A percentile compares a stretch with the other conserved stretches of the same genome.
phyloP scores from a whole-genome alignment of 2,329 filamentous ascomycete species.

The Zymoseptoria ardabiliae region DNA sequence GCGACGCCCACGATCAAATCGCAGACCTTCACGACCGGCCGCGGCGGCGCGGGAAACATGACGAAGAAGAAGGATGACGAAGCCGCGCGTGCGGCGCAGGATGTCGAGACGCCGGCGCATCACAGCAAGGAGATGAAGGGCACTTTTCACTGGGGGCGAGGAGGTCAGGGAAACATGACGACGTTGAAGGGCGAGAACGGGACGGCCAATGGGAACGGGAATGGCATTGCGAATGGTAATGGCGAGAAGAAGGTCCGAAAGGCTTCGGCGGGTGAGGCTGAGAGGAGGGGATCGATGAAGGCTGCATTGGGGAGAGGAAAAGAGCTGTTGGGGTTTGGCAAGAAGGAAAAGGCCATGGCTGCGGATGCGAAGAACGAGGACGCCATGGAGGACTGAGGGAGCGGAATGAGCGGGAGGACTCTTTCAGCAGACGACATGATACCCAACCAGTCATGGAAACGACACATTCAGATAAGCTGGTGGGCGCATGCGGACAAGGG shows the following conservation, averaged over 20 bases:
- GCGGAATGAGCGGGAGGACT: not conserved
- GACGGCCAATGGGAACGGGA: constrained; percentile 28
- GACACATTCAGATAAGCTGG: not conserved
- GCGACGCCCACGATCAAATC: constrained; percentile 77
- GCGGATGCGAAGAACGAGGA: constrained; percentile 7
- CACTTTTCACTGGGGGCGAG: constrained; percentile 62
- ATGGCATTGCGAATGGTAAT: constrained; percentile 25
- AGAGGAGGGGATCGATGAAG: constrained; percentile 26
- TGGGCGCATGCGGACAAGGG: not conserved
- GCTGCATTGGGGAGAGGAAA: constrained; percentile 48
- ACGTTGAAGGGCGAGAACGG: constrained; percentile 39
- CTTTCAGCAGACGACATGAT: not conserved
- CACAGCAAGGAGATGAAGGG: constrained; percentile 50
- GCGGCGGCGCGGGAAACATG: constrained; percentile 87
- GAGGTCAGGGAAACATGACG: constrained; percentile 64
- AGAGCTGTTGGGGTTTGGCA: constrained; percentile 40
- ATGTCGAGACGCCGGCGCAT: constrained; percentile 55
- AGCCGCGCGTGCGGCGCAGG: constrained; percentile 70
- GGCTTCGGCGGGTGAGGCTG: constrained; percentile 9
- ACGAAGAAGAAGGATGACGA: constrained; percentile 55
- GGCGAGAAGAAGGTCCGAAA: constrained; percentile 11
- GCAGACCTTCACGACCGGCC: constrained; percentile 79
- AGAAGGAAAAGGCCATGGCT: constrained; percentile 27
- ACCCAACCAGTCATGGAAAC: not conserved
- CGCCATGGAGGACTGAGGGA: constrained; percentile 8